Conservation (phyloP, 2,329 filamentous ascomycete genomes). For the Alternaria angustiovoidea region DNA sequence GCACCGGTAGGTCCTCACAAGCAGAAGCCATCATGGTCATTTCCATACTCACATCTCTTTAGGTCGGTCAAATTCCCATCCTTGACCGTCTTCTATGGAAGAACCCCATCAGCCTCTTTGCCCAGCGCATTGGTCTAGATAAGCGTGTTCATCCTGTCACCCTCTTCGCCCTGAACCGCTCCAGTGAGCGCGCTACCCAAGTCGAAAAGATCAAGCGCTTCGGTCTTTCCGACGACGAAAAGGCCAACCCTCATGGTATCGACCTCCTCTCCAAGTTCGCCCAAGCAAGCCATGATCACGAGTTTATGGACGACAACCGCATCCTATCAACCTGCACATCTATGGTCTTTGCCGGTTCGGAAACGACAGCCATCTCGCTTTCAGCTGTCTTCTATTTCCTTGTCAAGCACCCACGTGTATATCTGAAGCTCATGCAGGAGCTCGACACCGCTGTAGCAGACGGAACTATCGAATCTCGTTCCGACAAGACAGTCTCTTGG, state of each 20-base stretch:
- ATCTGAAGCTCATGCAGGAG: slow-evolving; percentile 66
- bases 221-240: slow-evolving; percentile 47
- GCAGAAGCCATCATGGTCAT: neutral
- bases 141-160: slow-evolving; percentile 77
- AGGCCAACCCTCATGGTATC: slow-evolving; percentile 48
- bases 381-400: slow-evolving; percentile 77
- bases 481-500: slow-evolving; percentile 71
- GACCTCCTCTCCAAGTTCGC: slow-evolving; percentile 78
- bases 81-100: slow-evolving; percentile 75
- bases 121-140: slow-evolving; percentile 71
- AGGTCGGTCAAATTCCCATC: slow-evolving; percentile 78
- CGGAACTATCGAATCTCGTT: slow-evolving; percentile 56
- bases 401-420: slow-evolving; percentile 67
- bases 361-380: slow-evolving; percentile 80
- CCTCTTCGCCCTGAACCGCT: slow-evolving; percentile 72
- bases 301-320: slow-evolving; percentile 74
- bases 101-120: slow-evolving; percentile 75
- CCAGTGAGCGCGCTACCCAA: slow-evolving; percentile 69
- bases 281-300: slow-evolving; percentile 70
- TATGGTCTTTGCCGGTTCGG: slow-evolving; percentile 77
- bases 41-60: slow-evolving; percentile 17
- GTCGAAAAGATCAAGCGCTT: slow-evolving; percentile 58
- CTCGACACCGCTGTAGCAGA: slow-evolving; percentile 66
- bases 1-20: slow-evolving; percentile 64
- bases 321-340: slow-evolving; percentile 76